Evolutionary conservation across 2,329 filamentous ascomycete genomes (phyloP).

Genomic region (Capronia coronata): DNA sequence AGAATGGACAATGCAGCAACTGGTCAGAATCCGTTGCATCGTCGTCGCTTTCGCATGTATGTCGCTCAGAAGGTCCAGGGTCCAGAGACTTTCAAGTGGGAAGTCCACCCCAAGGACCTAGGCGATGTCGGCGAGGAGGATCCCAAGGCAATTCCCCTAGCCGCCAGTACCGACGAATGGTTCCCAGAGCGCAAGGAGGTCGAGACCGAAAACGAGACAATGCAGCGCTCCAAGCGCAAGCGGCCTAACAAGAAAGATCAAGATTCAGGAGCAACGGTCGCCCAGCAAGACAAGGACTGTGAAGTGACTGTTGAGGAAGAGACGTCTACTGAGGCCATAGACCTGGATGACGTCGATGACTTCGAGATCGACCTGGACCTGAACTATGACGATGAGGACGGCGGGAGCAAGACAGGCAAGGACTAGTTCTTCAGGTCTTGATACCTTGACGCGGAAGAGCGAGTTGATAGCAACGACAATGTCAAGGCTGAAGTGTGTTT

Average conservation of each 20-base stretch:
- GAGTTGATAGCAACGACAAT: neutral
- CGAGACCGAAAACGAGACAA: neutral
- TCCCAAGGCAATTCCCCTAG: neutral
- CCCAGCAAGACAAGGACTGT: neutral
- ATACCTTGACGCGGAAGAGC: neutral
- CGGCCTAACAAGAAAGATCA: neutral
- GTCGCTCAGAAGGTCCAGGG: neutral
- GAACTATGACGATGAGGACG: neutral
- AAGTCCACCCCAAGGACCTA: neutral
- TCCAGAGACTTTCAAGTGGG: neutral
- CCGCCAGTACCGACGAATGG: neutral
- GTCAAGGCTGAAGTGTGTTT: neutral
- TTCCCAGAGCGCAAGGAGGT: neutral
- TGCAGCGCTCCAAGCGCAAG: neutral
- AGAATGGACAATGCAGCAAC: neutral
- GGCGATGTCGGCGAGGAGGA: neutral
- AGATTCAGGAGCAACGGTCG: neutral
- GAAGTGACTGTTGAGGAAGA: neutral
- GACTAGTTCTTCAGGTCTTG: neutral
- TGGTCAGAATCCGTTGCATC: neutral
- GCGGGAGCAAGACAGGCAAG: neutral
- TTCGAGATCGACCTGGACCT: neutral
- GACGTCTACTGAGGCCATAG: neutral
- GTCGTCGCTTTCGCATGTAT: neutral
- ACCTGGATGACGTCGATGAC: neutral